phyloP scores from a whole-genome alignment of 352 stramenopile species.

The Pythium aquatile region DNA sequence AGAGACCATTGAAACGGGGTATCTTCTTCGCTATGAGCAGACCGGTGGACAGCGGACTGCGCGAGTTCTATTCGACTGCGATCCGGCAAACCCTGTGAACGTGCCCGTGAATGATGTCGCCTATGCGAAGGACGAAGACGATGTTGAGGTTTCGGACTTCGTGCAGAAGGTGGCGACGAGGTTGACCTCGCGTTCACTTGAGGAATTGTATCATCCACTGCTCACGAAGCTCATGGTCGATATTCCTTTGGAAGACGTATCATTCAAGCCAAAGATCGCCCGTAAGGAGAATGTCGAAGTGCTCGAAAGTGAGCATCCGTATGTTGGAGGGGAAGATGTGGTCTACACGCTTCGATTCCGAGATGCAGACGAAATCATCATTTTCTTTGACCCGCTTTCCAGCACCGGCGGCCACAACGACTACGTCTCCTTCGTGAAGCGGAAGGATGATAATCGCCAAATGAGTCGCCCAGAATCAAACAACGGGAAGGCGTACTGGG shows the following conservation, averaged over 20 bases:
- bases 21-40: slow-evolving; percentile 51
- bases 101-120: slow-evolving; percentile 53
- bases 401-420: slow-evolving; percentile 71
- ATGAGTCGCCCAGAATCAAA: slow-evolving; percentile 13
- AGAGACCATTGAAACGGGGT: slow-evolving; percentile 69
- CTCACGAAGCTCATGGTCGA: slow-evolving; percentile 20
- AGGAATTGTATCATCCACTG: not conserved
- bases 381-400: slow-evolving; percentile 81
- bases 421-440: slow-evolving; percentile 79
- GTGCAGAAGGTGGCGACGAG: slow-evolving; percentile 34
- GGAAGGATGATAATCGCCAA: slow-evolving; percentile 24
- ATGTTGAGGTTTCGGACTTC: slow-evolving; percentile 45
- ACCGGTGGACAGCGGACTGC: slow-evolving; percentile 41
- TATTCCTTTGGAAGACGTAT: not conserved
- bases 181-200: slow-evolving; percentile 5
- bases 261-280: slow-evolving; percentile 46
- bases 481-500: slow-evolving; percentile 46
- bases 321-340: slow-evolving; percentile 53
- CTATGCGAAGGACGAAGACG: slow-evolving; percentile 41
- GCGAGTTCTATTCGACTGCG: slow-evolving; percentile 68
- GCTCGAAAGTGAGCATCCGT: slow-evolving; percentile 77
- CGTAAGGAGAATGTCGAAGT: slow-evolving; percentile 76
- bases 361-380: slow-evolving; percentile 63
- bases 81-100: slow-evolving; percentile 47
- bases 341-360: slow-evolving; percentile 66